These are phyloP conservation scores for Metschnikowia cubensis DNA, from an alignment of 805 yeast species.

Conservation along the genomic window DNA sequence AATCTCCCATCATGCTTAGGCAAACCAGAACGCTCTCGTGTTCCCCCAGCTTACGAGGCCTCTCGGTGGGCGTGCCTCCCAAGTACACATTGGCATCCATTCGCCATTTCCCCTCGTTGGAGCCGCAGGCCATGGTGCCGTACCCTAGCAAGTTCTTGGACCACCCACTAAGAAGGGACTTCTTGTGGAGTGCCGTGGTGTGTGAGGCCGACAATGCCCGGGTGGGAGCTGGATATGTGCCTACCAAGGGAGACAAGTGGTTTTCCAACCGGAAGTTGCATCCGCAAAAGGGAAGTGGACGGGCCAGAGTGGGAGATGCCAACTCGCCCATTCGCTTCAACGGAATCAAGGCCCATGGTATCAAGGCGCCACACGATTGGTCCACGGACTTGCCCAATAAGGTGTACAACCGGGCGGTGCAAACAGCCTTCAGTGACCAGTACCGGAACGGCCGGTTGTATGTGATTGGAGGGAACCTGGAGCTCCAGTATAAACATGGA, in stretches of 20 bases:
- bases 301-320: constrained; percentile 94
- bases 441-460: constrained; percentile 71
- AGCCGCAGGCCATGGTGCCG: constrained; percentile 76
- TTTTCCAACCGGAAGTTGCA: constrained; percentile 77
- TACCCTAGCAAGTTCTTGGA: constrained; percentile 68
- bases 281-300: constrained; percentile 92
- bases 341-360: constrained; percentile 87
- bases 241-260: constrained; percentile 82
- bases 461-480: constrained; percentile 54
- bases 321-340: constrained; percentile 89
- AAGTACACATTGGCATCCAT: constrained; percentile 70
- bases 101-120: constrained; percentile 84
- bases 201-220: constrained; percentile 86
- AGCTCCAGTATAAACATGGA: constrained; percentile 39
- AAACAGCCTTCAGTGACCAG: constrained; percentile 77
- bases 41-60: constrained; percentile 7
- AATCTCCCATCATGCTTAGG: not conserved
- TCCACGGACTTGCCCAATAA: constrained; percentile 71
- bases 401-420: constrained; percentile 70
- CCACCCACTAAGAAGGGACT: constrained; percentile 80
- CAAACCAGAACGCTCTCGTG: constrained; percentile 3
- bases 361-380: constrained; percentile 87
- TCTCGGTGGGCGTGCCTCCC: constrained; percentile 45
- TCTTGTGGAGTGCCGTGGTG: constrained; percentile 90
- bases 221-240: constrained; percentile 85